A percentile compares a stretch with the other conserved stretches of the same genome.
phyloP scores from a whole-genome alignment of 306 rosid species.

The Ammopiptanthus mongolicus region DNA sequence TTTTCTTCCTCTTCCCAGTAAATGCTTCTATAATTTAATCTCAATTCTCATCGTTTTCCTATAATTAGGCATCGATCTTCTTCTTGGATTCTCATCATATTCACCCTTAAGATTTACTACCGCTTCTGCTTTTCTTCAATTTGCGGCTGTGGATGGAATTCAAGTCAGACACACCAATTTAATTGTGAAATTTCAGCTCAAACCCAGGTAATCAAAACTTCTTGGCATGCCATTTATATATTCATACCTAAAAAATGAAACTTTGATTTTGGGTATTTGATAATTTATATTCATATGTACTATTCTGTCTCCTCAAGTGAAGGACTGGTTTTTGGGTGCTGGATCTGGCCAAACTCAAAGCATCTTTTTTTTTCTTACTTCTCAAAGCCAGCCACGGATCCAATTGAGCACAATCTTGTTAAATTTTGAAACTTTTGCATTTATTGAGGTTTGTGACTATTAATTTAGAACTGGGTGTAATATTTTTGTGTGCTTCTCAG shows the following conservation, averaged over 20 bases:
- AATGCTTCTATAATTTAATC: not conserved
- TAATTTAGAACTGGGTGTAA: not conserved
- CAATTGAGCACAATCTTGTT: not conserved
- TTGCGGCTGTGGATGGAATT: not conserved
- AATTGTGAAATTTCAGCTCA: slow-evolving; percentile 14
- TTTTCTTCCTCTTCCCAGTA: not conserved
- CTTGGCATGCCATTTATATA: not conserved
- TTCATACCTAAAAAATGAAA: not conserved
- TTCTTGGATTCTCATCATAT: slow-evolving; percentile 5
- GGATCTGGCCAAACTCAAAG: slow-evolving; percentile 18
- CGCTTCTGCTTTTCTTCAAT: slow-evolving; percentile 22
- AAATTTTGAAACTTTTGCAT: not conserved
- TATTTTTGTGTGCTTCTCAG: not conserved
- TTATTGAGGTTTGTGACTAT: not conserved
- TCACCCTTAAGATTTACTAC: not conserved
- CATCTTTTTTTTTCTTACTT: not conserved
- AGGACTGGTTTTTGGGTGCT: not conserved
- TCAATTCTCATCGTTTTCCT: not conserved
- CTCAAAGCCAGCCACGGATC: not conserved
- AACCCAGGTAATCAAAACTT: slow-evolving; percentile 32
- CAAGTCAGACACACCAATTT: slow-evolving; percentile 6
- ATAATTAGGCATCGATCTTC: slow-evolving; percentile 1
- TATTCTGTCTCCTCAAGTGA: slow-evolving; percentile 7
- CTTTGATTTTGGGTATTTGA: slow-evolving; percentile 3
- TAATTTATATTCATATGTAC: not conserved